phyloP scores from a whole-genome alignment of 108 stramenopile species.

The Skeletonema tropicum region DNA sequence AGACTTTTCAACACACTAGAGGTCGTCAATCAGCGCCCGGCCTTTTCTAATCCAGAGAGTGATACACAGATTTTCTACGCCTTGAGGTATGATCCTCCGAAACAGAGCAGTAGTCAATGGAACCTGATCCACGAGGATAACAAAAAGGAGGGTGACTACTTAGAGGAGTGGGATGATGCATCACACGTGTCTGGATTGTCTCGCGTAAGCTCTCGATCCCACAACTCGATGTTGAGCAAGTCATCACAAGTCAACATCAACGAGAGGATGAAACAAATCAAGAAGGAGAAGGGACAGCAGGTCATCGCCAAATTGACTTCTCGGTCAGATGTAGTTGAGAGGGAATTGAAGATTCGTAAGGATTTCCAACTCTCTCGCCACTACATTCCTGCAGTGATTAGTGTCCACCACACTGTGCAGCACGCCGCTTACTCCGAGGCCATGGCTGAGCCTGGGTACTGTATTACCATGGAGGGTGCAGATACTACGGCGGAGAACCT shows the following conservation, averaged over 20 bases:
- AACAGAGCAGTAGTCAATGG: slow-evolving; percentile 60
- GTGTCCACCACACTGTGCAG: slow-evolving; percentile 89
- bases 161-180: slow-evolving; percentile 82
- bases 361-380: slow-evolving; percentile 85
- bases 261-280: slow-evolving; percentile 75
- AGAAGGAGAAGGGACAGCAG: slow-evolving; percentile 85
- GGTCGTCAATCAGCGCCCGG: slow-evolving; percentile 82
- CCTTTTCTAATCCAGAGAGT: slow-evolving; percentile 78
- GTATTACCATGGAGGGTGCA: slow-evolving; percentile 91
- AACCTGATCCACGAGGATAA: slow-evolving; percentile 80
- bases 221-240: slow-evolving; percentile 57
- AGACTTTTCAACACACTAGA: slow-evolving; percentile 84
- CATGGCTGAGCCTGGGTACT: slow-evolving; percentile 90
- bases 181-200: slow-evolving; percentile 78
- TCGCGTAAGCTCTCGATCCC: slow-evolving; percentile 70
- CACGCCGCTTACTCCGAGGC: slow-evolving; percentile 90
- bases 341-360: slow-evolving; percentile 83
- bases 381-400: slow-evolving; percentile 86
- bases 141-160: slow-evolving; percentile 71
- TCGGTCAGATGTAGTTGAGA: slow-evolving; percentile 83
- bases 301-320: slow-evolving; percentile 89
- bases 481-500: slow-evolving; percentile 90
- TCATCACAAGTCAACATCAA: slow-evolving; percentile 76
- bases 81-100: slow-evolving; percentile 76
- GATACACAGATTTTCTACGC: slow-evolving; percentile 88